Percentiles rank a stretch among this genome's conserved stretches.
Conservation (phyloP, 2,329 filamentous ascomycete species). For the Penicillium sumatraense region DNA sequence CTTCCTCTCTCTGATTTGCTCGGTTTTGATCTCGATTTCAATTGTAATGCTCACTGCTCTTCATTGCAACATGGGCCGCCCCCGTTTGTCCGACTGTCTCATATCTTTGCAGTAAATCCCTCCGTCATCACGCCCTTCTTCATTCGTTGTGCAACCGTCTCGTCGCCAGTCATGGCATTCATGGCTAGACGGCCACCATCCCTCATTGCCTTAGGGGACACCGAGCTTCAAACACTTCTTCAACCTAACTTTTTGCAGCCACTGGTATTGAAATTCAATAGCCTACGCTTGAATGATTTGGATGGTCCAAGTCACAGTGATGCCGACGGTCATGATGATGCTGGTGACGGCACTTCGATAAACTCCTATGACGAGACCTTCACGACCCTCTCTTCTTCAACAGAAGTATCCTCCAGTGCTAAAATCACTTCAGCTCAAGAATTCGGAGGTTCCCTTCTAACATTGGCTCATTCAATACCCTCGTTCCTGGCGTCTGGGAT, state of each 20-base stretch:
- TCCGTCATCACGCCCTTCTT: not conserved
- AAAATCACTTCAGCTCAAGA: not conserved
- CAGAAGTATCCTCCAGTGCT: constrained; percentile 2
- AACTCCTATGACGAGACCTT: not conserved
- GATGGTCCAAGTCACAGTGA: not conserved
- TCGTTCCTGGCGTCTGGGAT: constrained; percentile 6
- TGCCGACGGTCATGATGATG: not conserved
- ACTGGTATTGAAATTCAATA: constrained; percentile 20
- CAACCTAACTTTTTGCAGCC: constrained; percentile 25
- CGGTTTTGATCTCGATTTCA: not conserved
- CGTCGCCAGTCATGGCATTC: not conserved
- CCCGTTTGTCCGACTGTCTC: constrained; percentile 2
- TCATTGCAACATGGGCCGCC: not conserved
- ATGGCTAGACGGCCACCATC: constrained; percentile 44
- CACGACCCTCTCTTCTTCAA: not conserved
- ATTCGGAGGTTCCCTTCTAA: not conserved
- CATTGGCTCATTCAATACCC: not conserved
- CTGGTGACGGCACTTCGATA: not conserved
- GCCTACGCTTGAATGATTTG: constrained; percentile 19
- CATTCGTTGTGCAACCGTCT: not conserved
- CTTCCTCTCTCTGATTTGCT: not conserved
- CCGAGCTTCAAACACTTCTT: constrained; percentile 39
- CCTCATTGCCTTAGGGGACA: constrained; percentile 35
- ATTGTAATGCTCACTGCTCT: too few relatives aligned
- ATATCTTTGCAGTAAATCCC: not conserved